phyloP scores from a whole-genome alignment of 164 flowering plant genomes.

The Aristolochia fimbriata region DNA sequence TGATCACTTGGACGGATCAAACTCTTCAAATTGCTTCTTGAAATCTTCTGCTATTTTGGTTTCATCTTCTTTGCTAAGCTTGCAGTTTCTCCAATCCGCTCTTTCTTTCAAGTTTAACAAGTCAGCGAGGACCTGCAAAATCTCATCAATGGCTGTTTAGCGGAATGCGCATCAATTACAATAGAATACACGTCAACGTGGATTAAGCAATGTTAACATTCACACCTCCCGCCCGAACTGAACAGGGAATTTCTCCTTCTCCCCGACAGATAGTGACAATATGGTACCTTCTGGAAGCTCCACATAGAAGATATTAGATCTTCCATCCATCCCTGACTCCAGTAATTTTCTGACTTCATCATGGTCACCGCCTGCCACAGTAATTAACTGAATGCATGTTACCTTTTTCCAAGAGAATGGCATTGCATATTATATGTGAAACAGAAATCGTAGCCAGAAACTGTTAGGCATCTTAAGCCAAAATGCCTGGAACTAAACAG shows the following conservation, averaged over 20 bases:
- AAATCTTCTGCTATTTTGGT: slow-evolving; percentile 45
- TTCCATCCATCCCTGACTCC: slow-evolving; percentile 32
- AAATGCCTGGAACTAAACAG: too few species aligned
- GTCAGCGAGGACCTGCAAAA: slow-evolving; percentile 77
- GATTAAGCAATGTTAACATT: neutral
- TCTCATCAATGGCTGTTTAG: neutral
- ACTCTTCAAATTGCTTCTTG: slow-evolving; percentile 49
- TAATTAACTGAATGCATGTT: slow-evolving; percentile 4
- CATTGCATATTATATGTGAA: neutral
- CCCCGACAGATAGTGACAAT: slow-evolving; percentile 52
- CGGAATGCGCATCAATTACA: too few species aligned
- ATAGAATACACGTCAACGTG: neutral
- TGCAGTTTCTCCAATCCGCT: slow-evolving; percentile 89
- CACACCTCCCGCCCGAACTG: slow-evolving; percentile 97
- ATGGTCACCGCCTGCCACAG: slow-evolving; percentile 24
- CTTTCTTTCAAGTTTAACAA: slow-evolving; percentile 61
- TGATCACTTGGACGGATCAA: slow-evolving; percentile 49
- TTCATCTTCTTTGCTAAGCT: slow-evolving; percentile 75
- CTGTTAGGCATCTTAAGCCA: neutral
- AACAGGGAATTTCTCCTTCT: slow-evolving; percentile 62
- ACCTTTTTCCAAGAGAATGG: neutral
- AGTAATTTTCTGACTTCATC: slow-evolving; percentile 46
- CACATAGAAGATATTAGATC: slow-evolving; percentile 60
- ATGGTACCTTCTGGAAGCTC: slow-evolving; percentile 77
- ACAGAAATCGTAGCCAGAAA: neutral